These are phyloP conservation scores for Sclerotiophoma versabilis DNA, from an alignment of 2,329 filamentous ascomycete species.

Conservation along the genomic window DNA sequence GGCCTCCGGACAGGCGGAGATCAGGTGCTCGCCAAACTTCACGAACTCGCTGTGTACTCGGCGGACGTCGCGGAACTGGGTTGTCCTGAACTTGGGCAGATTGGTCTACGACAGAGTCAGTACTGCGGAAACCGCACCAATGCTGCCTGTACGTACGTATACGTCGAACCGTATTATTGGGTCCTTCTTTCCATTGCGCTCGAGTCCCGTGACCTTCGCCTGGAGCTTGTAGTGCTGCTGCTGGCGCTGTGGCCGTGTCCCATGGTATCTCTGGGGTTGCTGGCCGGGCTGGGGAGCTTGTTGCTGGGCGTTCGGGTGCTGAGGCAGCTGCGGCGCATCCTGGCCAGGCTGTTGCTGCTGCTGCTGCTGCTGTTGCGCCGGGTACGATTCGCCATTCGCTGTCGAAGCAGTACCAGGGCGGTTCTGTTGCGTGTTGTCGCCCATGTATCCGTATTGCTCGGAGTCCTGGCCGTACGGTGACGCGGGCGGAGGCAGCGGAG, in stretches of 20 bases:
- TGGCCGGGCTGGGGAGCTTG: slow-evolving; percentile 50
- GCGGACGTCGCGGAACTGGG: slow-evolving; percentile 96
- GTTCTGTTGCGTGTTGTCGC: slow-evolving; percentile 37
- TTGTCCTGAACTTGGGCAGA: slow-evolving; percentile 96
- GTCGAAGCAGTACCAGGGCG: slow-evolving; percentile 35
- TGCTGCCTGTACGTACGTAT: slow-evolving; percentile 70
- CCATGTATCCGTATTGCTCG: slow-evolving; percentile 46
- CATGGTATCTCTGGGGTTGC: slow-evolving; percentile 57
- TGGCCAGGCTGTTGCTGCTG: slow-evolving; percentile 47
- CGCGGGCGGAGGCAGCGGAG: slow-evolving; percentile 50
- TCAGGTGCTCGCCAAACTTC: slow-evolving; percentile 94
- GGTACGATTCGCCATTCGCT: slow-evolving; percentile 47
- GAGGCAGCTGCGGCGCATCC: slow-evolving; percentile 34
- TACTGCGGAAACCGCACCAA: neutral
- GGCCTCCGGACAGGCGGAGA: slow-evolving; percentile 96
- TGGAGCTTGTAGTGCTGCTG: slow-evolving; percentile 83
- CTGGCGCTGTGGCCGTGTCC: slow-evolving; percentile 51
- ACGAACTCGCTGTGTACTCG: slow-evolving; percentile 94
- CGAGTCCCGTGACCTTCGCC: slow-evolving; percentile 91
- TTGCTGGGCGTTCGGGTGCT: slow-evolving; percentile 47
- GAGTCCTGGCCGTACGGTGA: slow-evolving; percentile 48
- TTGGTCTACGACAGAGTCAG: slow-evolving; percentile 73
- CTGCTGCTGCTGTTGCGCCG: slow-evolving; percentile 38
- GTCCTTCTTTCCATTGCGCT: slow-evolving; percentile 94
- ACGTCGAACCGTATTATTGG: slow-evolving; percentile 95